Evolutionary conservation across 1,139 yeast genomes (phyloP), one percentile per base, ranked within the genome.

Genomic region (Pneumocystis oryctolagi): DNA sequence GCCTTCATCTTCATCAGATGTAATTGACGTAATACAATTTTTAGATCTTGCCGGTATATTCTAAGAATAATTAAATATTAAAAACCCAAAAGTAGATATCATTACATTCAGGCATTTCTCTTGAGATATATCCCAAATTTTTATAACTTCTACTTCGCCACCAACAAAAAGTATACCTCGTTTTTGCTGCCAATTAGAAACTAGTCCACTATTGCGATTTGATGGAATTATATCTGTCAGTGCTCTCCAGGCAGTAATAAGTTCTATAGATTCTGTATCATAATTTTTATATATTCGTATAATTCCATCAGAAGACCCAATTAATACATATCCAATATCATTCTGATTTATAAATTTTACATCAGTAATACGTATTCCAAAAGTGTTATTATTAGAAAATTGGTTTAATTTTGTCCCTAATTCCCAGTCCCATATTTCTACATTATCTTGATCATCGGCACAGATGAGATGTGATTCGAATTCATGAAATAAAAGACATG

Each of bases 1-100:
- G n/a, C 98, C 97, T 0, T 95, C 89, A 12, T 92, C 92, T 72
- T 92, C 97, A 71, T 92, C 99, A 0, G 97, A 89, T 0, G 97
- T 89, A 64, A 92, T 77, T 0, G 95, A 80, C 0, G 96, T 87
- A 63, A 92, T 86, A 14, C 94, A 84, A n/a, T 94, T 84, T 0
- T 95, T 84, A 0, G 96, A 87, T 65, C 96, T 79, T 0, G 96
- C 95, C 0, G 97, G 96, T 62, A 92, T 85, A 71, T 90, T 97
- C 59, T 57, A 57, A 28, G 30, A 20, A 57, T 25, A 18, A 30
- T 47, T 25, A 47, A 12, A 47, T 47, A 42, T 42, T 42, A 47
- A 25, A 47, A 8, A 20, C 14, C 30, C 30, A n/a, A 39, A 28
- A 57, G 30, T 20, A 30, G 25, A 20, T 12, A 20, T 28, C 30